Evolutionary conservation across 2,329 filamentous ascomycete species (phyloP).

Genomic region (Venturia aucupariae): DNA sequence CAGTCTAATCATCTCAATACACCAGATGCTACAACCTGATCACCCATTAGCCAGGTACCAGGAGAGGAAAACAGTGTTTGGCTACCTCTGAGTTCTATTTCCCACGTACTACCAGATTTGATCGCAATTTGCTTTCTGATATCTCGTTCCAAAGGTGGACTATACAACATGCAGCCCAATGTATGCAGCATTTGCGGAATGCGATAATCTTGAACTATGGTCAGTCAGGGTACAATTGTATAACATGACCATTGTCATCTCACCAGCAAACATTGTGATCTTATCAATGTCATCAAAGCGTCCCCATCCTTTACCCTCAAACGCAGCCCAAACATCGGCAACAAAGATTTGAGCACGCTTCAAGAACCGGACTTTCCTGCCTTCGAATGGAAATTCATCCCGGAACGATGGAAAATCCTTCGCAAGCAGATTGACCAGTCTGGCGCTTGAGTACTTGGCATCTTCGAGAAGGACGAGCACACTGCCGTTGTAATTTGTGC

Average conservation of each 20-base stretch:
- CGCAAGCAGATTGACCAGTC: conserved; percentile 76
- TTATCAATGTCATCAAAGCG: conserved; percentile 84
- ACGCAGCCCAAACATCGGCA: conserved; percentile 94
- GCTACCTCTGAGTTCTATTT: conserved; percentile 75
- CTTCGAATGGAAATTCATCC: conserved; percentile 69
- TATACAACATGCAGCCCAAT: conserved; percentile 75
- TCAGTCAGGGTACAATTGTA: conserved; percentile 1
- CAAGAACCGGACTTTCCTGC: conserved; percentile 67
- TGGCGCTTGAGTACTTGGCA: conserved; percentile 70
- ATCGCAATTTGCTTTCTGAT: conserved; percentile 58
- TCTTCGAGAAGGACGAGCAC: conserved; percentile 64
- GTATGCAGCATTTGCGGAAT: conserved; percentile 87
- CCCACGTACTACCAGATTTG: conserved; percentile 64
- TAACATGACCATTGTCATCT: conserved; percentile 14
- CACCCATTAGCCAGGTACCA: conserved; percentile 8
- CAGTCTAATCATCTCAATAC: conserved; percentile 74
- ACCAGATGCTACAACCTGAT: conserved; percentile 85
- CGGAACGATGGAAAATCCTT: conserved; percentile 77
- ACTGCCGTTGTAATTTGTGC: conserved; percentile 68
- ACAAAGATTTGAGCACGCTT: conserved; percentile 95
- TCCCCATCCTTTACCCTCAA: conserved; percentile 71
- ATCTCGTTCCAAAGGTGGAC: conserved; percentile 63
- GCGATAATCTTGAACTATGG: conserved; percentile 61
- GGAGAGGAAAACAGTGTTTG: conserved; percentile 2
- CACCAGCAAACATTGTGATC: conserved; percentile 90